Percentiles rank a stretch among this genome's conserved stretches.
Conservation (phyloP, 345 rosid genomes). For the Capsella bursapastoris region DNA sequence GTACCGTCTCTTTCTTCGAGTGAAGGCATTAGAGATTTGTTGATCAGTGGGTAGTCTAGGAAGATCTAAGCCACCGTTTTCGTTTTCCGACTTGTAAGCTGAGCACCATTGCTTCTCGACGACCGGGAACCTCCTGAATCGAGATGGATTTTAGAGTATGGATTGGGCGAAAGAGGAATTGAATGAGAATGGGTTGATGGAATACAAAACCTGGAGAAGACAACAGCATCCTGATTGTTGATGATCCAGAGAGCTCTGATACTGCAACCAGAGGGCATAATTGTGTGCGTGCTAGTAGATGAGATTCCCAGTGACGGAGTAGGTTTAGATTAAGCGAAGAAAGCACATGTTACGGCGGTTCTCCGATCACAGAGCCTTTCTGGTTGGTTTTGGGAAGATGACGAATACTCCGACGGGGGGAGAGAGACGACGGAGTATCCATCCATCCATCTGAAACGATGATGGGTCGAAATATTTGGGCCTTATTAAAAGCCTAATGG, state of each 20-base stretch:
- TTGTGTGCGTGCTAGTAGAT: not conserved
- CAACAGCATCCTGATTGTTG: conserved; percentile 70
- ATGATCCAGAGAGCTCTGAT: conserved; percentile 91
- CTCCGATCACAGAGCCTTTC: no score
- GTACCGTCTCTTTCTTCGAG: conserved; percentile 67
- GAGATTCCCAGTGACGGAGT: no score
- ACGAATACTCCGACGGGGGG: no score
- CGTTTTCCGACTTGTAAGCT: conserved; percentile 59
- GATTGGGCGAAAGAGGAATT: not conserved
- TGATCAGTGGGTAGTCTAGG: conserved; percentile 72
- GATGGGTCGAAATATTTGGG: no score
- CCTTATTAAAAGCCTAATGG: no score
- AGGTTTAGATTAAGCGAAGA: no score
- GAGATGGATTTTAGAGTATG: not conserved
- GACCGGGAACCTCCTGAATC: conserved; percentile 79
- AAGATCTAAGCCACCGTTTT: conserved; percentile 45
- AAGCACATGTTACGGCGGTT: no score
- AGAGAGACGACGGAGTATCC: no score
- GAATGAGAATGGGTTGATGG: conserved; percentile 21
- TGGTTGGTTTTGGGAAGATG: no score
- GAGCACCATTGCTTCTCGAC: conserved; percentile 80
- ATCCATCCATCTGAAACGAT: no score
- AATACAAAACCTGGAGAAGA: conserved; percentile 72
- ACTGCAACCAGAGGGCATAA: conserved; percentile 72
- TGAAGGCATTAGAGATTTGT: conserved; percentile 63